Evolutionary conservation across 768 basidiomycete species (phyloP).

Genomic region (Naganishia friedmannii): DNA sequence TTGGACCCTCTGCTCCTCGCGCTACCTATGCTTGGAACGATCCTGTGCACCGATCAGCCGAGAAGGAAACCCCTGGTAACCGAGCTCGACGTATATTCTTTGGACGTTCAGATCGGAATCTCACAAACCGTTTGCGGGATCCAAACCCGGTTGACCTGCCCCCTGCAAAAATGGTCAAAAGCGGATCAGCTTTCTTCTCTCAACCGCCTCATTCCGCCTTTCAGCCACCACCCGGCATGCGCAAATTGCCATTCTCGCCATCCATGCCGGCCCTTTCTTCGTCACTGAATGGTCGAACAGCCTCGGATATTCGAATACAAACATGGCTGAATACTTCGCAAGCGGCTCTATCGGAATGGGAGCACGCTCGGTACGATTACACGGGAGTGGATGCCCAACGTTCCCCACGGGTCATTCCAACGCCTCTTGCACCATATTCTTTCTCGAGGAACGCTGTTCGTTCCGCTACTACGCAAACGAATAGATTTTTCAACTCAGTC

Average conservation of each 20-base stretch:
- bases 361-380: background rate
- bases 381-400: background rate
- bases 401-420: background rate
- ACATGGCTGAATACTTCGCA: constrained; percentile 20
- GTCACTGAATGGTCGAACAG: background rate
- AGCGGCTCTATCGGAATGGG: background rate
- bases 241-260: background rate
- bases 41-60: background rate
- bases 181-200: background rate
- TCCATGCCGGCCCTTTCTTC: constrained; percentile 11
- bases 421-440: constrained; percentile 4
- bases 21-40: background rate
- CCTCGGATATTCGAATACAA: constrained; percentile 6
- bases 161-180: background rate
- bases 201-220: background rate
- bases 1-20: constrained; percentile 7
- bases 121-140: background rate
- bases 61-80: background rate
- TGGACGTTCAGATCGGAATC: constrained; percentile 6
- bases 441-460: background rate
- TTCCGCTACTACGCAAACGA: background rate
- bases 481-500: background rate
- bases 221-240: too few relatives aligned
- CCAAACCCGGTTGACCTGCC: background rate
- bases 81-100: constrained; percentile 4